phyloP scores from a whole-genome alignment of 106 monocot species.

The Hemerocallis citrina region DNA sequence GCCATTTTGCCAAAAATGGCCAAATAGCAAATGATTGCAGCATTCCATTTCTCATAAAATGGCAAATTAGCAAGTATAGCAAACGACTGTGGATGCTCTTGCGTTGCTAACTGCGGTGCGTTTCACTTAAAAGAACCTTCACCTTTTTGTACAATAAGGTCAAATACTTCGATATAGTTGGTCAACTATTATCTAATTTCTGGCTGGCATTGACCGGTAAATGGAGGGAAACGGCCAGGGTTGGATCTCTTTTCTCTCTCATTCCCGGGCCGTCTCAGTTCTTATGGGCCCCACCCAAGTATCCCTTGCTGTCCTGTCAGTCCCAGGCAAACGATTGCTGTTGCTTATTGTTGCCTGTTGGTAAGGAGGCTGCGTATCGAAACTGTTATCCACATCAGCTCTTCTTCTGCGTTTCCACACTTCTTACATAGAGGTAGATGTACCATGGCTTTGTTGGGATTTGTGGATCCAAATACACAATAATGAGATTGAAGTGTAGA shows the following conservation, averaged over 20 bases:
- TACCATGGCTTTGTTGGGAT: too few species aligned
- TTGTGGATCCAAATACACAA: too few species aligned
- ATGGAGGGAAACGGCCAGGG: conserved; percentile 29
- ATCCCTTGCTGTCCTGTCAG: conserved; percentile 74
- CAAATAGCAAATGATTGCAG: too few species aligned
- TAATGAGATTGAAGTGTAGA: too few species aligned
- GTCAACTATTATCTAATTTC: conserved; percentile 23
- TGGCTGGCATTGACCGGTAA: conserved; percentile 21
- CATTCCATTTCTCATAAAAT: too few species aligned
- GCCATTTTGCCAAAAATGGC: too few species aligned
- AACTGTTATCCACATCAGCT: conserved; percentile 21
- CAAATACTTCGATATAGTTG: not conserved
- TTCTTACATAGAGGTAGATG: conserved; percentile 39
- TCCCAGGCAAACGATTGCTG: conserved; percentile 33
- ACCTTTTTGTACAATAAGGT: not conserved
- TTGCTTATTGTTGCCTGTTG: conserved; percentile 29
- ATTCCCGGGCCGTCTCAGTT: conserved; percentile 44
- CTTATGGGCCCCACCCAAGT: conserved; percentile 70
- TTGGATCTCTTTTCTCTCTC: conserved; percentile 47
- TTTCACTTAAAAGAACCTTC: not conserved
- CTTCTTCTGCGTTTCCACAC: conserved; percentile 95
- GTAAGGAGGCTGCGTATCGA: conserved; percentile 15
- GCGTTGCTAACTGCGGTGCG: not conserved
- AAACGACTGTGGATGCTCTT: too few species aligned
- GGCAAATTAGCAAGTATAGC: too few species aligned